A percentile compares a stretch with the other conserved stretches of the same genome.
These are phyloP conservation scores for Lathyrus oleraceus DNA, from an alignment of 306 rosid genomes.

Conservation along the genomic window DNA sequence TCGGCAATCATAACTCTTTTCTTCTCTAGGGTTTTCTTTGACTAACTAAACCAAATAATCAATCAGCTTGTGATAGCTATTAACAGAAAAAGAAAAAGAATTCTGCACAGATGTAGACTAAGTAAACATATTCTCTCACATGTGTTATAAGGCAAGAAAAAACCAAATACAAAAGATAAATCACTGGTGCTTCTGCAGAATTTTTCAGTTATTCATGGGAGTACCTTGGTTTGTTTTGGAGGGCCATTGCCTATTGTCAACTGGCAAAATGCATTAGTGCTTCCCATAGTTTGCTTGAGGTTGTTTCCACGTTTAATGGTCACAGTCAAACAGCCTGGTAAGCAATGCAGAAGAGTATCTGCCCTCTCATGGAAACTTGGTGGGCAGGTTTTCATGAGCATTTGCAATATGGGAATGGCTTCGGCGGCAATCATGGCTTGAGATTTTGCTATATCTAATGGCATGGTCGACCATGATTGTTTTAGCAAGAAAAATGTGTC, in stretches of 20 bases:
- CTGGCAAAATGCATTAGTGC: slow-evolving; percentile 93
- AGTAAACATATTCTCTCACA: not conserved
- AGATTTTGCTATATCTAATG: slow-evolving; percentile 79
- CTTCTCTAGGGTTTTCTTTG: no score
- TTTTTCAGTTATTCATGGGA: slow-evolving; percentile 16
- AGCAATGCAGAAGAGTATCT: slow-evolving; percentile 86
- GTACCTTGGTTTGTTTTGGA: slow-evolving; percentile 96
- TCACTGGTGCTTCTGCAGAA: slow-evolving; percentile 18
- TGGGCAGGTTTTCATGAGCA: slow-evolving; percentile 98
- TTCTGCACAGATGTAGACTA: not conserved
- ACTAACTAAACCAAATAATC: not conserved
- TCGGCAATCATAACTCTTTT: no score
- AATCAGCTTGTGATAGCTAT: not conserved
- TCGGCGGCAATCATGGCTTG: slow-evolving; percentile 91
- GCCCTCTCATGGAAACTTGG: slow-evolving; percentile 99
- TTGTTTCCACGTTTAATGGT: slow-evolving; percentile 88
- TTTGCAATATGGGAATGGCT: slow-evolving; percentile 94
- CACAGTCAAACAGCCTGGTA: slow-evolving; percentile 98
- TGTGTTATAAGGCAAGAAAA: not conserved
- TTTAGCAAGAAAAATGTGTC: slow-evolving; percentile 76
- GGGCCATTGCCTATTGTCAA: slow-evolving; percentile 90
- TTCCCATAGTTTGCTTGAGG: slow-evolving; percentile 93
- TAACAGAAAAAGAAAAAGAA: not conserved
- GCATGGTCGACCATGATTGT: slow-evolving; percentile 97
- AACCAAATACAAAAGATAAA: slow-evolving; percentile 25